Evolutionary conservation across 108 stramenopile species (phyloP).

Genomic region (Cyclotella choctawhatcheeana): DNA sequence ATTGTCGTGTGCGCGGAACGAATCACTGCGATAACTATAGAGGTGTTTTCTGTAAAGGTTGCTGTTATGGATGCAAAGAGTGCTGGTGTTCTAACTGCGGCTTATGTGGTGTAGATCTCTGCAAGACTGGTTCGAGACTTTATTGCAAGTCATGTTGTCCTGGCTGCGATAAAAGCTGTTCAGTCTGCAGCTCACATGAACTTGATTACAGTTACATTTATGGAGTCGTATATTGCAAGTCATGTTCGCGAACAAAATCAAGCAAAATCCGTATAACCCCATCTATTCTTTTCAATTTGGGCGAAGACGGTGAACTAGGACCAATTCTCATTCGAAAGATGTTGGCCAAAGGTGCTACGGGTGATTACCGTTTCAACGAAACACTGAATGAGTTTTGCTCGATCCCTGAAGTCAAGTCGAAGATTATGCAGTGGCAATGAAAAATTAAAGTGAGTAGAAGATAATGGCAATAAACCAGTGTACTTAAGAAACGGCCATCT

Average conservation of each 20-base stretch:
- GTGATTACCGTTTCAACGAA: not conserved
- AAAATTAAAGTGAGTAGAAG: too few relatives aligned
- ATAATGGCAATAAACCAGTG: too few relatives aligned
- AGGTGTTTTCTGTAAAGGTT: slow-evolving; percentile 8
- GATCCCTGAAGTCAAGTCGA: not conserved
- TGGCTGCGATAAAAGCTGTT: slow-evolving; percentile 2
- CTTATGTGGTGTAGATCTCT: not conserved
- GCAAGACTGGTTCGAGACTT: not conserved
- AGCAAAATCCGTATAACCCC: not conserved
- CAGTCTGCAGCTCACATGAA: not conserved
- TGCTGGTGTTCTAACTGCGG: not conserved
- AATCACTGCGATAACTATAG: slow-evolving; percentile 2
- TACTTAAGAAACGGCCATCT: too few relatives aligned
- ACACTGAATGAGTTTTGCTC: not conserved
- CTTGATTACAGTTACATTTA: not conserved
- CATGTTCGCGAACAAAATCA: not conserved
- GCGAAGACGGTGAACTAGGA: not conserved
- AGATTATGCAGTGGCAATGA: not conserved
- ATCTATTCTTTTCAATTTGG: not conserved
- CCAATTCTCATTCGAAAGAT: not conserved
- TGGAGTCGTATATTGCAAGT: not conserved
- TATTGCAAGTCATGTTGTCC: slow-evolving; percentile 8
- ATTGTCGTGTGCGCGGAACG: not conserved
- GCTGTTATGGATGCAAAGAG: slow-evolving; percentile 7
- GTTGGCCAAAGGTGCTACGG: not conserved